Evolutionary conservation across 2,329 filamentous ascomycete genomes (phyloP).

Genomic region (Sarocladium brachiariae): DNA sequence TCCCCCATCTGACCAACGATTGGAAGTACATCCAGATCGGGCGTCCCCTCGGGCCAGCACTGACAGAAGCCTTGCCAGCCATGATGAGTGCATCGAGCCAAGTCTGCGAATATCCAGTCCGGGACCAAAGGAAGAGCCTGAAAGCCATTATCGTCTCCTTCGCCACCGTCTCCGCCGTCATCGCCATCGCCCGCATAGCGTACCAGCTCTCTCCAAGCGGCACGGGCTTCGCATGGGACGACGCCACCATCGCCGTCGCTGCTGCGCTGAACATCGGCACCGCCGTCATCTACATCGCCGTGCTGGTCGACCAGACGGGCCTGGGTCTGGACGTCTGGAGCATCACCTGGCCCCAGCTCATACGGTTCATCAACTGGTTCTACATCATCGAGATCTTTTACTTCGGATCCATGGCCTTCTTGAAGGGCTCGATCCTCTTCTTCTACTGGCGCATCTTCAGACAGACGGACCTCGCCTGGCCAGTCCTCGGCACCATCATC

Average conservation of each 20-base stretch:
- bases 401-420: conserved; percentile 33
- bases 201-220: conserved; percentile 18
- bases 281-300: conserved; percentile 21
- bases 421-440: conserved; percentile 41
- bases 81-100: too few relatives aligned
- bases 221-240: conserved; percentile 25
- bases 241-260: conserved; percentile 25
- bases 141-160: conserved; percentile 11
- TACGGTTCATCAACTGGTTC: conserved; percentile 30
- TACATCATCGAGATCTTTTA: conserved; percentile 34
- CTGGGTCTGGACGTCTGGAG: conserved; percentile 41
- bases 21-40: too few relatives aligned
- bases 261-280: conserved; percentile 21
- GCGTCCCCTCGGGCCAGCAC: too few relatives aligned
- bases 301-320: conserved; percentile 13
- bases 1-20: too few relatives aligned
- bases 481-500: conserved; percentile 31
- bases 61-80: too few relatives aligned
- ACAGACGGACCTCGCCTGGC: conserved; percentile 21
- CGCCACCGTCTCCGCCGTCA: conserved; percentile 26
- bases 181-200: conserved; percentile 30
- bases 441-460: conserved; percentile 47
- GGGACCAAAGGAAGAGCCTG: too few relatives aligned
- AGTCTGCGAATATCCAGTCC: too few relatives aligned
- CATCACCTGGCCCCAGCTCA: conserved; percentile 30